Evolutionary conservation across 1,139 yeast species (phyloP), one percentile per base, ranked within the genome.

Genomic region (Kodamaea suecica): DNA sequence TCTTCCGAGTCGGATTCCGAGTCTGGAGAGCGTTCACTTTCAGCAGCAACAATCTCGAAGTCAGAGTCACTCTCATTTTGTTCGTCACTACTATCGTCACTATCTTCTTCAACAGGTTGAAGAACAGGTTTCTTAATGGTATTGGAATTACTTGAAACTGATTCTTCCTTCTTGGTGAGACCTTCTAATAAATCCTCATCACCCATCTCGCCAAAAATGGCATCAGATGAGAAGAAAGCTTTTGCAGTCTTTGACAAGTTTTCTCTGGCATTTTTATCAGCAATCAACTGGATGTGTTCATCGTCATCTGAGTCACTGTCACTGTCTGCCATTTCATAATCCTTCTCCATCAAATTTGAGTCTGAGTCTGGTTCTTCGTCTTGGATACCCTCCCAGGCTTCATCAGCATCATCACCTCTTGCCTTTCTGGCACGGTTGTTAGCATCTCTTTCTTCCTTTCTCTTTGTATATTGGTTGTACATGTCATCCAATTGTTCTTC

Each of bases 361-460:
- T 59, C 72, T 21, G 62, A 61, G 15, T 63, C 61, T 21, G 59
- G 69, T 6, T 60, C 59, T 12, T 59, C 70, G 6, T 73, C 76
- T 16, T 70, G 60, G 42, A 90, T 82, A 32, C 97, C 97, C 31
- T 81, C 84, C 97, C 97, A 92, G 35, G 78, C 84, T 43, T 80
- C 92, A 43, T 81, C 88, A 44, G 80, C 80, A 36, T 71, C 84
- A 45, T 80, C 88, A 25, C 90, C 95, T 55, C 97, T 76, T 25
- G 85, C 82, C 50, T 75, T 73, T 59, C 84, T 84, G 17, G 97
- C 95, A 44, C 80, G 75, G 52, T 74, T 78, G 40, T 81, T 84
- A 17, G 95, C 85, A 55, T 87, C 88, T 41, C 80, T 72, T 55
- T 86, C 95, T 10, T 90, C 77, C 55, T 74, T 78, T 49, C 83